These are phyloP conservation scores for Tagetes erecta DNA, from an alignment of 129 eudicot species.

Conservation along the genomic window DNA sequence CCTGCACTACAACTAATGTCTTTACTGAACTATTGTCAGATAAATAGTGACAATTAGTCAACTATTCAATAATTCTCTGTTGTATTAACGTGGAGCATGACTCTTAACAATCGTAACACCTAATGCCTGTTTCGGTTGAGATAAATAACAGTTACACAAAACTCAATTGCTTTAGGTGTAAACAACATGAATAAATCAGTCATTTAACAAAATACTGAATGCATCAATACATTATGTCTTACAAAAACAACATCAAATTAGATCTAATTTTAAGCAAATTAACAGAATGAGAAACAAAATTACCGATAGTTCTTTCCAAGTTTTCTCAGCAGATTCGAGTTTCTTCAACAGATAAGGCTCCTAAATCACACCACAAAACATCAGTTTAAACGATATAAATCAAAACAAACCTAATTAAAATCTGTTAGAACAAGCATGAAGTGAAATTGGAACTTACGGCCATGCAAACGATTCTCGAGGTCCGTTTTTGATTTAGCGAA, in stretches of 20 bases:
- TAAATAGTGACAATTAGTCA: not conserved
- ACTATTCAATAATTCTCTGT: not conserved
- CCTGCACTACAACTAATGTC: constrained; percentile 12
- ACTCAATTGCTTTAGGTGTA: constrained; percentile 3
- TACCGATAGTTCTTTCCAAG: constrained; percentile 97
- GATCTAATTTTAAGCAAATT: constrained; percentile 6
- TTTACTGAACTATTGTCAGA: not conserved
- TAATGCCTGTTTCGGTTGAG: not conserved
- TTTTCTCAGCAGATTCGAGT: constrained; percentile 93
- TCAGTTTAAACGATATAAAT: constrained; percentile 4
- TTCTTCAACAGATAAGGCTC: constrained; percentile 88
- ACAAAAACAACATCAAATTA: not conserved
- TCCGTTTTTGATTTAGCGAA: constrained; percentile 21
- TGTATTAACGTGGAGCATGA: too few species aligned
- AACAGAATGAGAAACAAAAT: not conserved
- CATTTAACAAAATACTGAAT: not conserved
- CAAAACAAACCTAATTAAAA: not conserved
- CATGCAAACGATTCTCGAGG: constrained; percentile 60
- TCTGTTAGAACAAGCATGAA: not conserved
- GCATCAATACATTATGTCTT: not conserved
- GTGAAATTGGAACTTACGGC: constrained; percentile 52
- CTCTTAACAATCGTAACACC: not conserved
- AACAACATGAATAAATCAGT: not conserved
- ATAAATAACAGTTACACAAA: constrained; percentile 11
- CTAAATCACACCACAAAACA: constrained; percentile 41